These are phyloP conservation scores for Colletotrichum sublineola DNA, from an alignment of 2,329 filamentous ascomycete species.

Conservation along the genomic window DNA sequence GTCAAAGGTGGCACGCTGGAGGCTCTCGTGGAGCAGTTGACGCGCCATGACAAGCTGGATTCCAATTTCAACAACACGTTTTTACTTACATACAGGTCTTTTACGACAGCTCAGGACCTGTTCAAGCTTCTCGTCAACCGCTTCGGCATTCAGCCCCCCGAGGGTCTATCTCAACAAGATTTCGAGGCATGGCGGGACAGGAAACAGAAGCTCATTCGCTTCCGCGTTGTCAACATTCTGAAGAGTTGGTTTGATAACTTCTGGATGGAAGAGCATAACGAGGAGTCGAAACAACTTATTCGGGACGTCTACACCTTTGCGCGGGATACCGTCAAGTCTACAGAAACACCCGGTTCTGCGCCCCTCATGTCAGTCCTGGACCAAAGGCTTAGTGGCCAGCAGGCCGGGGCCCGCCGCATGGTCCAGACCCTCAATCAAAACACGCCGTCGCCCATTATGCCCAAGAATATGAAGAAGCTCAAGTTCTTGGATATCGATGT, in stretches of 20 bases:
- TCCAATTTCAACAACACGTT: slow-evolving; percentile 98
- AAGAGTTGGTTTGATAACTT: slow-evolving; percentile 99
- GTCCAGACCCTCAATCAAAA: slow-evolving; percentile 88
- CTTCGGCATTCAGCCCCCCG: slow-evolving; percentile 92
- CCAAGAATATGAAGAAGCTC: slow-evolving; percentile 99
- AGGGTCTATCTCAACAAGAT: slow-evolving; percentile 80
- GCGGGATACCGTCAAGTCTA: slow-evolving; percentile 90
- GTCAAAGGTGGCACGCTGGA: slow-evolving; percentile 91
- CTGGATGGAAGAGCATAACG: slow-evolving; percentile 96
- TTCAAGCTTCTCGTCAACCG: slow-evolving; percentile 93
- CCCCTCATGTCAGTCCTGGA: slow-evolving; percentile 90
- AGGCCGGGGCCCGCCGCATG: slow-evolving; percentile 86
- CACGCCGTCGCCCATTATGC: slow-evolving; percentile 89
- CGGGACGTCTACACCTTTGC: slow-evolving; percentile 92
- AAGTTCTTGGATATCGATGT: slow-evolving; percentile 98
- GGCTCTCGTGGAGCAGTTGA: slow-evolving; percentile 93
- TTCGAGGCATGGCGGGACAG: slow-evolving; percentile 90
- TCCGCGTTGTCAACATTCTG: slow-evolving; percentile 96
- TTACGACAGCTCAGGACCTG: slow-evolving; percentile 89
- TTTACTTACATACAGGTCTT: slow-evolving; percentile 94
- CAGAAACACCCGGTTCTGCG: slow-evolving; percentile 89
- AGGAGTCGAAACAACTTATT: slow-evolving; percentile 86
- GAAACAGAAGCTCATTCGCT: slow-evolving; percentile 96
- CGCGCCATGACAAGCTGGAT: slow-evolving; percentile 94
- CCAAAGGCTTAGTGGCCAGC: slow-evolving; percentile 88